A percentile compares a stretch with the other conserved stretches of the same genome.
phyloP scores from a whole-genome alignment of 306 rosid species.

The Rosa rugosa region DNA sequence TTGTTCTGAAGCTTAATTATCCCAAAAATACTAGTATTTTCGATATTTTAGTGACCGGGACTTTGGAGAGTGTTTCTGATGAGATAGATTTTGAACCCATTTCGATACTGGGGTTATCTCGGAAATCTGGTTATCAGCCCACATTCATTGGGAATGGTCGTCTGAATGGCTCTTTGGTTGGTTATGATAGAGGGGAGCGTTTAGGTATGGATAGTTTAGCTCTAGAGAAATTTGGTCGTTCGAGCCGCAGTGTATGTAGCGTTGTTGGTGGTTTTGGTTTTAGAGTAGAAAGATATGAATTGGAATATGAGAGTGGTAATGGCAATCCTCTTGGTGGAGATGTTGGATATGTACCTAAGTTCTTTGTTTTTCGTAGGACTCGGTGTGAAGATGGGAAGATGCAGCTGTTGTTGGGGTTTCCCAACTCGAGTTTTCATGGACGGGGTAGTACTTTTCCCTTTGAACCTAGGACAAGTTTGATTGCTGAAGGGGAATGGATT shows the following conservation, averaged over 20 bases:
- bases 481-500: slow-evolving; percentile 78
- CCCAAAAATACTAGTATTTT: slow-evolving; percentile 36
- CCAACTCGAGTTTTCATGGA: slow-evolving; percentile 17
- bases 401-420: slow-evolving; percentile 66
- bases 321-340: slow-evolving; percentile 45
- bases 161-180: slow-evolving; percentile 43
- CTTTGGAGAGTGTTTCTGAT: slow-evolving; percentile 54
- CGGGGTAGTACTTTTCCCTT: slow-evolving; percentile 35
- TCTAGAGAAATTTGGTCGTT: neutral
- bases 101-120: slow-evolving; percentile 55
- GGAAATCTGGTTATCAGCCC: slow-evolving; percentile 41
- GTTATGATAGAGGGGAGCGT: slow-evolving; percentile 24
- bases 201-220: slow-evolving; percentile 26
- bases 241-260: slow-evolving; percentile 36
- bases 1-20: slow-evolving; percentile 64
- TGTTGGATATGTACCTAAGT: slow-evolving; percentile 42
- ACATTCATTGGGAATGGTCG: slow-evolving; percentile 35
- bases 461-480: slow-evolving; percentile 45
- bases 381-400: slow-evolving; percentile 43
- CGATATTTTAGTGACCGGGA: slow-evolving; percentile 58
- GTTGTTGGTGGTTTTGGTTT: slow-evolving; percentile 17
- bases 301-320: slow-evolving; percentile 57
- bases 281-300: slow-evolving; percentile 31
- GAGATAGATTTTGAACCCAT: slow-evolving; percentile 38
- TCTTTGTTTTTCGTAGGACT: slow-evolving; percentile 35